phyloP scores from a whole-genome alignment of 2,329 filamentous ascomycete species.

The Fusarium annulatum region DNA sequence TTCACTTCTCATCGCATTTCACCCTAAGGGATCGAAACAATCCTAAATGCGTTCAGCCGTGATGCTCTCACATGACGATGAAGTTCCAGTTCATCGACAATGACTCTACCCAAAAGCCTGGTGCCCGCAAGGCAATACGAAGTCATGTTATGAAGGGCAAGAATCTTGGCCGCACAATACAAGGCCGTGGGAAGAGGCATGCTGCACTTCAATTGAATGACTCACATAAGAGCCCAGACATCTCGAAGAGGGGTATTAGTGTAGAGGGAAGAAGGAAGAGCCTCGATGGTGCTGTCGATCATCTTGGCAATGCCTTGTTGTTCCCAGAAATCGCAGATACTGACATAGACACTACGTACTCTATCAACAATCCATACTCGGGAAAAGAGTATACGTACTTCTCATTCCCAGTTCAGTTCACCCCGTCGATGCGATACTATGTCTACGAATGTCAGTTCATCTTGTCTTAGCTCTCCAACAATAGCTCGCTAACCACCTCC shows the following conservation, averaged over 20 bases:
- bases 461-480: neutral
- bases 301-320: constrained; percentile 1
- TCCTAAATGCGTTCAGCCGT: neutral
- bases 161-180: constrained; percentile 34
- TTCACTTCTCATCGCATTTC: neutral
- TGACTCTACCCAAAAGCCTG: neutral
- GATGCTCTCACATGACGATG: constrained; percentile 13
- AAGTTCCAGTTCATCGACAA: constrained; percentile 37
- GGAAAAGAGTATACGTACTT: constrained; percentile 37
- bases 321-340: constrained; percentile 25
- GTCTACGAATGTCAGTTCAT: constrained; percentile 35
- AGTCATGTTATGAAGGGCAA: constrained; percentile 43
- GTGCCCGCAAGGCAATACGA: constrained; percentile 30
- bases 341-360: constrained; percentile 3
- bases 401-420: constrained; percentile 37
- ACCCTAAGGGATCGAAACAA: neutral
- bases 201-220: neutral
- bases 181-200: constrained; percentile 33
- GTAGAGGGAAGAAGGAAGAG: neutral
- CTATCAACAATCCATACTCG: constrained; percentile 11
- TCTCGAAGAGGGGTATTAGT: too few species aligned
- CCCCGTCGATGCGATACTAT: constrained; percentile 31
- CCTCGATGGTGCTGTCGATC: neutral
- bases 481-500: neutral
- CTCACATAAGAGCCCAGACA: neutral